phyloP scores from a whole-genome alignment of 495 filamentous ascomycete species.

The Aspergillus heteromorphus region DNA sequence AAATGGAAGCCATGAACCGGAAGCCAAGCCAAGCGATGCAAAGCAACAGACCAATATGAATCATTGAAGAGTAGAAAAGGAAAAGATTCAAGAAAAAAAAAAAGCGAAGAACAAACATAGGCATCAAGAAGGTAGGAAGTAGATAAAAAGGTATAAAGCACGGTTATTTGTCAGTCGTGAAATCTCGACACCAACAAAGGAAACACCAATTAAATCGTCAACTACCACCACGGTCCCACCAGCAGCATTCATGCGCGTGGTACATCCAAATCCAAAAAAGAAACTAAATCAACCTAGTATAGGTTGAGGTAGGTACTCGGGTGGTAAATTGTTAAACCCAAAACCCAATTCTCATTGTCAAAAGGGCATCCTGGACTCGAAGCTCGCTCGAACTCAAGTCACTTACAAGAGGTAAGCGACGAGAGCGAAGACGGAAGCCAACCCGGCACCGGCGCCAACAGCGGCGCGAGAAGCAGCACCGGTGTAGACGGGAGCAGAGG shows the following conservation, averaged over 20 bases:
- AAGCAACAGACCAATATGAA: background rate
- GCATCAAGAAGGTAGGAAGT: background rate
- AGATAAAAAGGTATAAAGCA: background rate
- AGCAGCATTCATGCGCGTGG: background rate
- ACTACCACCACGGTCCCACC: background rate
- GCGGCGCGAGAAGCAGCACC: slow-evolving; percentile 45
- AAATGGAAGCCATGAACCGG: slow-evolving; percentile 17
- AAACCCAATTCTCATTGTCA: background rate
- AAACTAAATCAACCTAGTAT: background rate
- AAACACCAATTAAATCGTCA: background rate
- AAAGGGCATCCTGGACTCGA: background rate
- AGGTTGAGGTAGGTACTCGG: background rate
- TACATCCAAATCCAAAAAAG: background rate
- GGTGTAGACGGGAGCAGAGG: slow-evolving; percentile 43
- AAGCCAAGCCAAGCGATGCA: background rate
- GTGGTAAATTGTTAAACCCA: background rate
- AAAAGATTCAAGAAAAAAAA: slow-evolving; percentile 7
- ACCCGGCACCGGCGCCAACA: slow-evolving; percentile 58
- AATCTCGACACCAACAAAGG: slow-evolving; percentile 1
- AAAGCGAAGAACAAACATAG: background rate
- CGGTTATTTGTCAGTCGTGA: background rate
- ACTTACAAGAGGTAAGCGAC: slow-evolving; percentile 73
- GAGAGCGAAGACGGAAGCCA: slow-evolving; percentile 69
- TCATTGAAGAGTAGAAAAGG: background rate
- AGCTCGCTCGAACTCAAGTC: slow-evolving; percentile 4